phyloP scores from a whole-genome alignment of 106 monocot species.

The Phalaenopsis aphrodite region DNA sequence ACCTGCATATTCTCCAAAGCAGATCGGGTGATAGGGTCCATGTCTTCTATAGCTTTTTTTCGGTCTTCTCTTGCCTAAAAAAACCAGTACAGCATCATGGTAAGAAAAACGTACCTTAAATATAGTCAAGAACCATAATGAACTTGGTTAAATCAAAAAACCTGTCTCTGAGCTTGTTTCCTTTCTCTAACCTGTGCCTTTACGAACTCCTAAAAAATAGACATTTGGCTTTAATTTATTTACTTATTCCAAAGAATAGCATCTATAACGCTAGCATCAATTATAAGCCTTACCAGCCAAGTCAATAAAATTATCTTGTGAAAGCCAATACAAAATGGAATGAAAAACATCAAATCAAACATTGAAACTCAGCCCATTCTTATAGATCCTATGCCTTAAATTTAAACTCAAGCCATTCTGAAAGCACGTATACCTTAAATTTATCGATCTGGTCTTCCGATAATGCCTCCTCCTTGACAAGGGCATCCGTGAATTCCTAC shows the following conservation, averaged over 20 bases:
- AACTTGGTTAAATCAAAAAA: conserved; percentile 3
- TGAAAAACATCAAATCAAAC: not conserved
- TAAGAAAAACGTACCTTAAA: not conserved
- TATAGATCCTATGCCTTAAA: conserved; percentile 43
- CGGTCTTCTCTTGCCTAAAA: conserved; percentile 76
- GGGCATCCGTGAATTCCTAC: conserved; percentile 60
- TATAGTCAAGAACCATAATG: not conserved
- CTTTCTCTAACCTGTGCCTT: conserved; percentile 72
- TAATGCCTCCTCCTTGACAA: conserved; percentile 51
- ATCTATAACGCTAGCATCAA: not conserved
- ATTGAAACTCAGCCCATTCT: not conserved
- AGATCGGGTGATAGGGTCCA: conserved; percentile 59
- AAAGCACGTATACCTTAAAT: conserved; percentile 47
- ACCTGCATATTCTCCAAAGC: conserved; percentile 78
- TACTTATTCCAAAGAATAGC: not conserved
- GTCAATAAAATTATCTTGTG: too few relatives aligned
- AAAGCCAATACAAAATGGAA: too few relatives aligned
- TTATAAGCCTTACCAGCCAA: not conserved
- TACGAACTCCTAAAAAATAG: conserved; percentile 50
- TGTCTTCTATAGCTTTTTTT: conserved; percentile 66
- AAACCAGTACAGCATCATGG: not conserved
- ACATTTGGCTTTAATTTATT: not conserved
- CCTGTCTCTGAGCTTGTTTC: conserved; percentile 65
- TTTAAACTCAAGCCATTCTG: conserved; percentile 20
- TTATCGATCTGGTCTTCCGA: conserved; percentile 68